These are phyloP conservation scores for Suhomyces atakaporum DNA, from an alignment of 1,139 yeast genomes.

Conservation along the genomic window DNA sequence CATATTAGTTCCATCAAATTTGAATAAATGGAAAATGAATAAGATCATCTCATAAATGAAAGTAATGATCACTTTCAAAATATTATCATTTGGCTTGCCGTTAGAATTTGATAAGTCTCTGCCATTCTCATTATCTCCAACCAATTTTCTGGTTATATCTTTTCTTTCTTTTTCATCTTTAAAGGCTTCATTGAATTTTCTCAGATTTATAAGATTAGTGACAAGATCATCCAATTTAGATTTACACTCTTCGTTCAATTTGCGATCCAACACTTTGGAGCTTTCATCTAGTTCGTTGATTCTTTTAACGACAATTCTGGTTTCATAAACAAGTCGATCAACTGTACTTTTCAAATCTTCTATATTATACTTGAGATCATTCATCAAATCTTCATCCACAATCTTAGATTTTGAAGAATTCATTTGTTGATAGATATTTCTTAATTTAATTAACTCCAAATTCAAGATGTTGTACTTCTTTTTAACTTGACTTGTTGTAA, in stretches of 20 bases:
- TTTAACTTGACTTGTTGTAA: slow-evolving; percentile 22
- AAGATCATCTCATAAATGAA: slow-evolving; percentile 36
- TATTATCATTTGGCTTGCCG: slow-evolving; percentile 3
- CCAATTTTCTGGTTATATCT: slow-evolving; percentile 29
- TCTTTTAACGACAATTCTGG: slow-evolving; percentile 68
- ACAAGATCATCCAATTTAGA: slow-evolving; percentile 32
- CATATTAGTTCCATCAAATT: slow-evolving; percentile 43
- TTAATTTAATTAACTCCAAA: slow-evolving; percentile 34
- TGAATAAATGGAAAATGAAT: slow-evolving; percentile 34
- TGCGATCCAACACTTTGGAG: slow-evolving; percentile 47
- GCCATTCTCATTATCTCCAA: slow-evolving; percentile 24
- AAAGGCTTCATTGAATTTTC: slow-evolving; percentile 36
- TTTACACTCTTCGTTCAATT: slow-evolving; percentile 32
- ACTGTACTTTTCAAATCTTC: slow-evolving; percentile 67
- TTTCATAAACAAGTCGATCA: slow-evolving; percentile 79
- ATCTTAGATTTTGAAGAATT: slow-evolving; percentile 32
- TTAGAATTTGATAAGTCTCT: not conserved
- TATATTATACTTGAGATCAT: slow-evolving; percentile 49
- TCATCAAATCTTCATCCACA: slow-evolving; percentile 34
- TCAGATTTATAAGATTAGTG: slow-evolving; percentile 39
- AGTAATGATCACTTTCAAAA: slow-evolving; percentile 28
- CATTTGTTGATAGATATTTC: slow-evolving; percentile 33
- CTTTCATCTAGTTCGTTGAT: slow-evolving; percentile 82
- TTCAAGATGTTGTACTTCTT: slow-evolving; percentile 33
- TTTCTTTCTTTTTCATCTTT: slow-evolving; percentile 31